These are phyloP conservation scores for Theileria annulata DNA, from an alignment of 169 alveolate species.

Conservation along the genomic window DNA sequence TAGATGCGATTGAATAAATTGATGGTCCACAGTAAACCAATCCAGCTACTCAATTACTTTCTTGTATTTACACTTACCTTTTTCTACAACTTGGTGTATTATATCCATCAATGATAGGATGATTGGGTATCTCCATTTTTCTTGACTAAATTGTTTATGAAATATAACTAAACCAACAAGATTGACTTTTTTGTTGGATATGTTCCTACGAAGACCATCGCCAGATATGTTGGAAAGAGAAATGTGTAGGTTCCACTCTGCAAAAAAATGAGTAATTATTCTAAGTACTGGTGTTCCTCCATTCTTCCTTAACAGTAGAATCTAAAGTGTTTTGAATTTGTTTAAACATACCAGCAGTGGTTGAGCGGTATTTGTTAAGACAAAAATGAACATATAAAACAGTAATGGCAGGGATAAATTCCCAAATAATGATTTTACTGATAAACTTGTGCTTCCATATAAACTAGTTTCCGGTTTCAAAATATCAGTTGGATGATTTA, in stretches of 20 bases:
- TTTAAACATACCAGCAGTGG: constrained; percentile 56
- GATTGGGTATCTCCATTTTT: constrained; percentile 57
- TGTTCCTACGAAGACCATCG: constrained; percentile 65
- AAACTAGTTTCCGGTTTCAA: background rate
- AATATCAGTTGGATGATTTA: background rate
- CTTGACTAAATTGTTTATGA: constrained; percentile 37
- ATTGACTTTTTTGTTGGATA: constrained; percentile 62
- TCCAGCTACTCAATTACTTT: constrained; percentile 36
- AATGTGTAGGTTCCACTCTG: constrained; percentile 63
- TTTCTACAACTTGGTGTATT: constrained; percentile 63
- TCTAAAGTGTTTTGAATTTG: background rate
- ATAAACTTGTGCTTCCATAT: background rate
- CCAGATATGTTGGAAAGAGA: constrained; percentile 63
- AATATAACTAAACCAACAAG: constrained; percentile 18
- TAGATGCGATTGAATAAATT: constrained; percentile 60
- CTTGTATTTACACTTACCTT: constrained; percentile 15
- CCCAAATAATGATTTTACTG: background rate
- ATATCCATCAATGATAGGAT: constrained; percentile 54
- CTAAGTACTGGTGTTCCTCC: constrained; percentile 62
- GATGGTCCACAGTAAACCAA: constrained; percentile 65
- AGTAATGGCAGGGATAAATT: constrained; percentile 3
- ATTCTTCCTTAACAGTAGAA: constrained; percentile 36
- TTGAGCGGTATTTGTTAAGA: constrained; percentile 65
- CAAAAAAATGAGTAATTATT: background rate
- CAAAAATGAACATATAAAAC: constrained; percentile 44